Evolutionary conservation across 2,329 filamentous ascomycete species (phyloP).

Genomic region (Mycogone perniciosa): DNA sequence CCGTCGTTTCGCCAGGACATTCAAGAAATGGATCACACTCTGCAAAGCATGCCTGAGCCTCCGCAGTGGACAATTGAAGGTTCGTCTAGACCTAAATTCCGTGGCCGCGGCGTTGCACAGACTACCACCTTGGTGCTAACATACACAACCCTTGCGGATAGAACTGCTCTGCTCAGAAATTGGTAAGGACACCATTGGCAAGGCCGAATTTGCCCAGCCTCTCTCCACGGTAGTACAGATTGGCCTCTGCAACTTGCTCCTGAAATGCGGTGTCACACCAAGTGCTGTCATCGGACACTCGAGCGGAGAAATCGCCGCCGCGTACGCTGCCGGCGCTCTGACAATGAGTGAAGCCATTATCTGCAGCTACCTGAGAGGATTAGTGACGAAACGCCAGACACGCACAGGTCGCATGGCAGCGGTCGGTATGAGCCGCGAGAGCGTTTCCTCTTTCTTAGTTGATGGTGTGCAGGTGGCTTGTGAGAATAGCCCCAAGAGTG

Average conservation of each 20-base stretch:
- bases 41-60: constrained; percentile 2
- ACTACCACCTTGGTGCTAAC: not conserved
- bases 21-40: constrained; percentile 9
- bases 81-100: not conserved
- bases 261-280: constrained; percentile 22
- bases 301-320: constrained; percentile 35
- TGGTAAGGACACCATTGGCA: not conserved
- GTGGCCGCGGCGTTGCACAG: not conserved
- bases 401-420: constrained; percentile 32
- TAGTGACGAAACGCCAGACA: not conserved
- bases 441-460: constrained; percentile 22
- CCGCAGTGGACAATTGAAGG: constrained; percentile 11
- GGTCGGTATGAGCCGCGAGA: constrained; percentile 28
- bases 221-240: constrained; percentile 37
- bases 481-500: constrained; percentile 29
- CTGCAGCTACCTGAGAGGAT: constrained; percentile 21
- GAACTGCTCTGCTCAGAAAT: not conserved
- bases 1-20: constrained; percentile 10
- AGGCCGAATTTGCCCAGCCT: constrained; percentile 3
- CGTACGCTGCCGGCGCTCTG: constrained; percentile 21
- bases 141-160: not conserved
- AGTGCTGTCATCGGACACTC: constrained; percentile 30
- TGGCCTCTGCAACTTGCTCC: constrained; percentile 30
- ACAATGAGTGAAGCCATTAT: constrained; percentile 21
- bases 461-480: constrained; percentile 26